Evolutionary conservation across 164 flowering plant species (phyloP).

Genomic region (Berberis thunbergii): DNA sequence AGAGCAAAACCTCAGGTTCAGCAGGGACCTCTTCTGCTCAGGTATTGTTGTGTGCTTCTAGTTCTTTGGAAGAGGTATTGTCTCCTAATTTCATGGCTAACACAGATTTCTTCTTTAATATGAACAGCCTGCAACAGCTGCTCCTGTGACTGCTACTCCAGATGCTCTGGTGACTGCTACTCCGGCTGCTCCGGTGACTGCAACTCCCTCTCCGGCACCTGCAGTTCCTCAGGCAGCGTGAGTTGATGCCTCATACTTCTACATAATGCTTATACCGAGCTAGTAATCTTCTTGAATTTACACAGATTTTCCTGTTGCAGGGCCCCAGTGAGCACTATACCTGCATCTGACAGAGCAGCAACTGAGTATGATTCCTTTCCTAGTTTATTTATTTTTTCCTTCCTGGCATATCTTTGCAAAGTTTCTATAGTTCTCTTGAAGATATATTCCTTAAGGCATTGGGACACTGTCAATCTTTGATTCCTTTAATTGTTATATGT

Average conservation of each 20-base stretch:
- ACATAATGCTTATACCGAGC: neutral
- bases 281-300: neutral
- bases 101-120: neutral
- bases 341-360: too few species aligned
- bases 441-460: too few species aligned
- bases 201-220: neutral
- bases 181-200: neutral
- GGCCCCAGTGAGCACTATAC: neutral
- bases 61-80: neutral
- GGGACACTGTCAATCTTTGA: too few species aligned
- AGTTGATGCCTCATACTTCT: neutral
- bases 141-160: constrained; percentile 21
- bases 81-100: neutral
- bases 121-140: constrained; percentile 23
- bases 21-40: constrained; percentile 61
- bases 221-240: neutral
- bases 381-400: too few species aligned
- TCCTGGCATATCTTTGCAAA: too few species aligned
- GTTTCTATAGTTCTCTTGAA: too few species aligned
- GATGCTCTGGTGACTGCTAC: constrained; percentile 12
- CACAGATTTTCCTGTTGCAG: neutral
- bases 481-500: too few species aligned
- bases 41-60: constrained; percentile 24
- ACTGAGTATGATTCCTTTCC: too few species aligned
- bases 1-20: constrained; percentile 64